Evolutionary conservation across 2,329 filamentous ascomycete species (phyloP).

Genomic region (Annulohypoxylon truncatum): DNA sequence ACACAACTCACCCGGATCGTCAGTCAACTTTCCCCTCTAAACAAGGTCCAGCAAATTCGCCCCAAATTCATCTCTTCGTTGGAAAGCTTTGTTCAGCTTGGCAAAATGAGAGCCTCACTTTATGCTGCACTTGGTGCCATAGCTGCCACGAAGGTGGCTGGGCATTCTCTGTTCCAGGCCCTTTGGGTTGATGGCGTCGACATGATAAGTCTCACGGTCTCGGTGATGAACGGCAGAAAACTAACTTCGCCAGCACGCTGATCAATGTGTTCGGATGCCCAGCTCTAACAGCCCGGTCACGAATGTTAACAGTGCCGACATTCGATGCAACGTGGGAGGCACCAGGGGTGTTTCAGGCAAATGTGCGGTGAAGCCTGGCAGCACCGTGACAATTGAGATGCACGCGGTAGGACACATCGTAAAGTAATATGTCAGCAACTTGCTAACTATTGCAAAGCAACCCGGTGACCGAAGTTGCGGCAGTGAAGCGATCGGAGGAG

Average conservation of each 20-base stretch:
- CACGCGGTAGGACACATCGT: slow-evolving; percentile 39
- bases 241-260: slow-evolving; percentile 50
- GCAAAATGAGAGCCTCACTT: slow-evolving; percentile 54
- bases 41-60: slow-evolving; percentile 16
- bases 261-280: slow-evolving; percentile 62
- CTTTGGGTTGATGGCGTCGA: slow-evolving; percentile 63
- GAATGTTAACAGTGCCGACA: slow-evolving; percentile 56
- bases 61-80: not conserved
- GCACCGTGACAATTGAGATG: slow-evolving; percentile 50
- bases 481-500: slow-evolving; percentile 64
- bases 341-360: slow-evolving; percentile 53
- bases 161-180: slow-evolving; percentile 64
- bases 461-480: slow-evolving; percentile 58
- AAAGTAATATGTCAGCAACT: not conserved
- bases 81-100: slow-evolving; percentile 16
- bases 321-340: slow-evolving; percentile 58
- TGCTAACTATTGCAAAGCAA: slow-evolving; percentile 50
- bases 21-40: slow-evolving; percentile 29
- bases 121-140: slow-evolving; percentile 51
- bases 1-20: slow-evolving; percentile 29
- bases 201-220: slow-evolving; percentile 43
- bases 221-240: not conserved
- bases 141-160: slow-evolving; percentile 54
- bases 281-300: slow-evolving; percentile 64
- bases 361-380: slow-evolving; percentile 56